These are phyloP conservation scores for Chamaecyparis obtusa DNA, from an alignment of 75 land plant species.

Conservation along the genomic window DNA sequence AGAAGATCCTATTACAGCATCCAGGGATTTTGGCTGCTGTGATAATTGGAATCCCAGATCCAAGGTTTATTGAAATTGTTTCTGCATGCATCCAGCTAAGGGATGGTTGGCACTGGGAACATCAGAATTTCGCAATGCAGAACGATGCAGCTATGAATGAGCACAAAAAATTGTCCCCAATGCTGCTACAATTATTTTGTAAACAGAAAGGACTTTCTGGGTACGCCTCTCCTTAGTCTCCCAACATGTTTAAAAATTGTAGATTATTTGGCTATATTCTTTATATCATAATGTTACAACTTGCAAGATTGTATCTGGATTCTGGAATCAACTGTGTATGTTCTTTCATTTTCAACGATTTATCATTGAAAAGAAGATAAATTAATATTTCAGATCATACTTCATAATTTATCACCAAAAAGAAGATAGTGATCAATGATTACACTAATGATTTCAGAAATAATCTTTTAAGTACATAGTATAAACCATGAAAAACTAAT, in stretches of 20 bases:
- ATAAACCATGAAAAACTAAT: too few species aligned
- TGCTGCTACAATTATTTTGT: constrained; percentile 43
- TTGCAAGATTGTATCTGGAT: too few species aligned
- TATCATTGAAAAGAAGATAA: too few species aligned
- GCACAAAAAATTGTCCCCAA: constrained; percentile 22
- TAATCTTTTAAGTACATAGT: too few species aligned
- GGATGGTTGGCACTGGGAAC: constrained; percentile 69
- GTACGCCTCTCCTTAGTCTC: constrained; percentile 32
- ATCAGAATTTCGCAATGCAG: constrained; percentile 9
- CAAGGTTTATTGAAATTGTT: constrained; percentile 55
- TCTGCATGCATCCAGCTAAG: constrained; percentile 56
- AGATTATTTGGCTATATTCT: too few species aligned
- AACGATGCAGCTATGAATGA: background rate
- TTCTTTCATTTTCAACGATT: too few species aligned
- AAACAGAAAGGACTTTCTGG: constrained; percentile 53
- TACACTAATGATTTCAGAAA: too few species aligned
- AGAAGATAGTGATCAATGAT: too few species aligned
- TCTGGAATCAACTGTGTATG: too few species aligned
- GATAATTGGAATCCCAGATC: constrained; percentile 67
- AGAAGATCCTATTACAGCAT: constrained; percentile 51
- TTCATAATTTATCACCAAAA: too few species aligned
- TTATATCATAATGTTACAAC: too few species aligned
- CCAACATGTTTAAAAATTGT: background rate
- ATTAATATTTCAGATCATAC: too few species aligned
- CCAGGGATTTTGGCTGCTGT: constrained; percentile 37